Evolutionary conservation across 371 early-diverging fungal species (phyloP).

Genomic region (Coemansia linderi): DNA sequence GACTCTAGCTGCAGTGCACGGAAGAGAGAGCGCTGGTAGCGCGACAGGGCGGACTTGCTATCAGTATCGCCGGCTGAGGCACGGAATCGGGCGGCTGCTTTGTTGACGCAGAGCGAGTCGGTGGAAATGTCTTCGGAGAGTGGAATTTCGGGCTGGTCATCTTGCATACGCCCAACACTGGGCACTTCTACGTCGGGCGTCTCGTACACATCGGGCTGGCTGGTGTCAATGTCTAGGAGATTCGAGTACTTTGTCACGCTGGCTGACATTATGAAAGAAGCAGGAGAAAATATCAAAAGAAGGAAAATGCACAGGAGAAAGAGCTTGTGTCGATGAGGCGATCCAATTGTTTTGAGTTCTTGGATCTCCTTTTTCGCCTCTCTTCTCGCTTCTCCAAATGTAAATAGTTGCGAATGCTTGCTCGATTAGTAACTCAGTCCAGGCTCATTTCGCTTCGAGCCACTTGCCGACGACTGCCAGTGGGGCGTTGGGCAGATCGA

Average conservation of each 20-base stretch:
- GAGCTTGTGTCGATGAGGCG: not conserved
- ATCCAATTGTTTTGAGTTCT: not conserved
- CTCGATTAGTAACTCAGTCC: not conserved
- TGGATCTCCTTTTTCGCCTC: not conserved
- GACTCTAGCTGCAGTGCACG: constrained; percentile 44
- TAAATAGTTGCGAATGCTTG: not conserved
- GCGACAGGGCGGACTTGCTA: constrained; percentile 23
- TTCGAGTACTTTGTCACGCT: constrained; percentile 62
- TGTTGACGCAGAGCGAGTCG: not conserved
- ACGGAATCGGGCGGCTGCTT: constrained; percentile 46
- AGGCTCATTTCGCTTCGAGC: not conserved
- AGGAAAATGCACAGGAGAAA: not conserved
- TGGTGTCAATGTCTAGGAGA: constrained; percentile 73
- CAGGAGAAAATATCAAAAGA: not conserved
- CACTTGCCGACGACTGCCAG: not conserved
- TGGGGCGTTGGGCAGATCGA: not conserved
- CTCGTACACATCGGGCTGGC: constrained; percentile 85
- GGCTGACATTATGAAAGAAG: not conserved
- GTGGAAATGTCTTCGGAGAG: constrained; percentile 56
- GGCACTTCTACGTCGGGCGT: constrained; percentile 64
- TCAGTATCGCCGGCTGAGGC: constrained; percentile 18
- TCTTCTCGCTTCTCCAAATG: not conserved
- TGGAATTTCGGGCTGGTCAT: constrained; percentile 55
- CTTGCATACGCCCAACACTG: not conserved
- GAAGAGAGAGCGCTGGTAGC: constrained; percentile 42